Base-by-base conservation (phyloP, 192 early-diverging fungal species). In the Umbelopsis sp. region DNA sequence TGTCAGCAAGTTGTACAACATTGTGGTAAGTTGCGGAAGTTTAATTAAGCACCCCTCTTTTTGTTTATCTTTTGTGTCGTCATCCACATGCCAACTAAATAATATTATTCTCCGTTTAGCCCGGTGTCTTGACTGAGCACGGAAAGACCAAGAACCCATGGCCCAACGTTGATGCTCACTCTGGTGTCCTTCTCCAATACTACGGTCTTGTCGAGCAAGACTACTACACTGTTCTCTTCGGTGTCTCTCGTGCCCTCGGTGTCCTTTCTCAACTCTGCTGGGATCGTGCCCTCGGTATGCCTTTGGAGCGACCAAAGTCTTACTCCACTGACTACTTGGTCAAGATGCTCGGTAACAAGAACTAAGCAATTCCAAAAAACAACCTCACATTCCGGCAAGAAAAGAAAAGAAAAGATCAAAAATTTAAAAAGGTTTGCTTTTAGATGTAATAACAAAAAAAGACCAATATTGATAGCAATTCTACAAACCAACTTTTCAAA, bases 101-200 rank as follows among this genome's bases (percentile, higher is more conserved):
- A 10, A 32, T 45, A 45, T 59, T 45, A 45, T 45, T 32, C n/a
- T 59, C 17, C 45, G 20, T 44, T 44, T 62, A 71, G 70, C 97
- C 97, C 14, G 93, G 91, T 67, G 94, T 98, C 56, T 87, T 99
- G 45, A 95, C 91, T 69, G 95, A 99, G 87, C 97, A 99, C 85
- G 97, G 97, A 75, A 99, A 98, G 92, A 98, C 96, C 90, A 98
- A 97, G 93, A 99, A 99, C 92, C 97, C 97, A 71, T 99, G 94
- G 94, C 97, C 97, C 83, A 99, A 99, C 83, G 96, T 99, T 45
- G 97, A 99, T 80, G 96, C 96, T 54, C 97, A 99, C 92, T 94
- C 92, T 65, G 97, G 97, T 82, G 95, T 97, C 75, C 91, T 99
- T 22, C 88, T 99, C 71, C 91, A 94, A 77, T 93, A 97, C 90